These are phyloP conservation scores for Ceratocystis papillata DNA, from an alignment of 2,329 filamentous ascomycete species.

Conservation along the genomic window DNA sequence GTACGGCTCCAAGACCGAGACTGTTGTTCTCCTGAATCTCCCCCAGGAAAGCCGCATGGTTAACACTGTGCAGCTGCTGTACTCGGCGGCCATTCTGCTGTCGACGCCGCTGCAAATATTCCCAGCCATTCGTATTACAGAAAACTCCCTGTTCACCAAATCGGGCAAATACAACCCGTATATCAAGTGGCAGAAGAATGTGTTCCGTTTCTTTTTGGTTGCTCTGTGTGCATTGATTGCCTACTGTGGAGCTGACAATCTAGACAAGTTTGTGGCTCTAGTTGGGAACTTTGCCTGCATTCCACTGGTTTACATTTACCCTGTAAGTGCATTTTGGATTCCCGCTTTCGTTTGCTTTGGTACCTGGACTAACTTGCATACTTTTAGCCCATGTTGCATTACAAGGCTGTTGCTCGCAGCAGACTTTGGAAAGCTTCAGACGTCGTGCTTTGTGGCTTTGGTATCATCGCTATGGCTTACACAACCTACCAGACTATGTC, in stretches of 20 bases:
- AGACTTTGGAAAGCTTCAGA: slow-evolving; percentile 60
- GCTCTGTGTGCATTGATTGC: slow-evolving; percentile 75
- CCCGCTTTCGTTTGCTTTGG: slow-evolving; percentile 20
- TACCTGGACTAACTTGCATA: slow-evolving; percentile 28
- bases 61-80: slow-evolving; percentile 91
- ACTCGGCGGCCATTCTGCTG: slow-evolving; percentile 92
- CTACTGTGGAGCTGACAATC: slow-evolving; percentile 81
- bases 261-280: slow-evolving; percentile 94
- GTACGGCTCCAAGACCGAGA: slow-evolving; percentile 90
- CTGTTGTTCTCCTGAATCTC: slow-evolving; percentile 89
- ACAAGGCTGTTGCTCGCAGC: slow-evolving; percentile 63
- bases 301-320: slow-evolving; percentile 93
- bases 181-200: slow-evolving; percentile 99
- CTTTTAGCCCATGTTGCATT: slow-evolving; percentile 76
- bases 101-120: slow-evolving; percentile 95
- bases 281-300: slow-evolving; percentile 98
- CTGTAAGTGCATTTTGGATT: slow-evolving; percentile 50
- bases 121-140: slow-evolving; percentile 90
- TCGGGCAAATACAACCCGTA: slow-evolving; percentile 96
- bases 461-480: slow-evolving; percentile 78
- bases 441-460: slow-evolving; percentile 67
- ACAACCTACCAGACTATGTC: slow-evolving; percentile 77
- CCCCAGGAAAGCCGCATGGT: slow-evolving; percentile 92
- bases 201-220: slow-evolving; percentile 89
- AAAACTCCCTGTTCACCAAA: slow-evolving; percentile 84